Base-by-base conservation (phyloP, 2,329 filamentous ascomycete genomes). In the Torrubiellomyces zombiae region DNA sequence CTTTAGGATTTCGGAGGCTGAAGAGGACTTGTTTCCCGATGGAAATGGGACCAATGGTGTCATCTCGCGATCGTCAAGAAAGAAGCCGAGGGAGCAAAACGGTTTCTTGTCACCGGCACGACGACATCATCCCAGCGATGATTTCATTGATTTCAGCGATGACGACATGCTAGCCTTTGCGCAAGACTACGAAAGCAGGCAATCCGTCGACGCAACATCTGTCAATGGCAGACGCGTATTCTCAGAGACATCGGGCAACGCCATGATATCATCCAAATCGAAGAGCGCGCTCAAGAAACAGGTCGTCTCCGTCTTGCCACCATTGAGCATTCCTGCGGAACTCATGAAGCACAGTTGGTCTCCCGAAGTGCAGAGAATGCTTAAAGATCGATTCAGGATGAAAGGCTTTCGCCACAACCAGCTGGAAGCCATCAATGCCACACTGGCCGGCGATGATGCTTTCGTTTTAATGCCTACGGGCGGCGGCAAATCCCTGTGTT, bases 381-480 rank as follows among this genome's bases (percentile, higher is more conserved):
- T 98, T 34, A 81, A 77, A 40, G 74, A 86, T 38, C 66, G 73
- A 3, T 98, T 98, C 43, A 68, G 75, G 33, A 74, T 98, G 47
- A 70, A 68, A 27, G 81, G 81, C 0, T 98, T 98, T 43, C 73
- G 91, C 16, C 71, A 75, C 27, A 89, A 94, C 43, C 89, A 98
- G 44, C 62, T 95, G 2, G 81, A 95, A 49, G 85, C 89, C 9
- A 94, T 98, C 48, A 95, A 98, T 48, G 77, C 85, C 2, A 95
- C 89, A 0, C 57, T 98, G 22, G 62, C 58, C 16, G 89, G 86
- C 3, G 74, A 86, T 34, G 86, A 98, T 50, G 76, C 79, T 0
- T 98, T 98, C 45, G 78, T 98, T 10, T 60, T 98, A 19, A 98
- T 98, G 89, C 89, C 91, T 3, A 98, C 89, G 0, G 89, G 89